Evolutionary conservation across 768 basidiomycete genomes (phyloP), one percentile per base, ranked within the genome.

Genomic region (Mycena epipterygia): DNA sequence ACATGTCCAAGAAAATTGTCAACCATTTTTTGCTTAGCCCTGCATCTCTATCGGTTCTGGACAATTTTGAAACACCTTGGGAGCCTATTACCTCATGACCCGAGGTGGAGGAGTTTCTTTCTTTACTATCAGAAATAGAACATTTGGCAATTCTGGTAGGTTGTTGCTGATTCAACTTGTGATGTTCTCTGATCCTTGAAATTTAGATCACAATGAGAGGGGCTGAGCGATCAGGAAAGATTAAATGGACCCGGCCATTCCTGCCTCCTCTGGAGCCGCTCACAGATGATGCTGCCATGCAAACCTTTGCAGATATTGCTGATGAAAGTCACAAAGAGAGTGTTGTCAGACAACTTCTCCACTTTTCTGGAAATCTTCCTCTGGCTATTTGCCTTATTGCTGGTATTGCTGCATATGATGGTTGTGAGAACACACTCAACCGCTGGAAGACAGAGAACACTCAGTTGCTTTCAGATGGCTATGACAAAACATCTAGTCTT

Each of bases 11-110:
- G 29, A 57, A 49, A 12, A 30, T 67, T 6, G 16, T 49, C 17
- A 39, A 52, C 14, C 48, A 21, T 23, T 49, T 67, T 33, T 14
- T 35, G 5, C 30, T 53, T 25, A 46, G 21, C 21, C 39, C 37
- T 17, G 58, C 32, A 6, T 46, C 32, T 9, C 29, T 59, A 11
- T 7, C 62, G 33, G 59, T 68, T 1, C 32, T 68, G 5, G 67
- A 68, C 29, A 68, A 68, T 23, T 39, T 68, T 21, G 67, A 68
- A 25, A 68, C 67, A 3, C 58, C 67, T n/a, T n/a, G n/a, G n/a
- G n/a, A 68, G 39, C 37, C 67, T 12, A 11, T 32, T 0, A 14
- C 59, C 6, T 51, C 51, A 17, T 51, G 67, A 6, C 16, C 6
- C 1, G 67, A 53, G 7, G 42, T 68, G 12, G 67, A 68, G 32